Evolutionary conservation across 148 eudicot species (phyloP).

Genomic region (Rhododendron kiyosumense): DNA sequence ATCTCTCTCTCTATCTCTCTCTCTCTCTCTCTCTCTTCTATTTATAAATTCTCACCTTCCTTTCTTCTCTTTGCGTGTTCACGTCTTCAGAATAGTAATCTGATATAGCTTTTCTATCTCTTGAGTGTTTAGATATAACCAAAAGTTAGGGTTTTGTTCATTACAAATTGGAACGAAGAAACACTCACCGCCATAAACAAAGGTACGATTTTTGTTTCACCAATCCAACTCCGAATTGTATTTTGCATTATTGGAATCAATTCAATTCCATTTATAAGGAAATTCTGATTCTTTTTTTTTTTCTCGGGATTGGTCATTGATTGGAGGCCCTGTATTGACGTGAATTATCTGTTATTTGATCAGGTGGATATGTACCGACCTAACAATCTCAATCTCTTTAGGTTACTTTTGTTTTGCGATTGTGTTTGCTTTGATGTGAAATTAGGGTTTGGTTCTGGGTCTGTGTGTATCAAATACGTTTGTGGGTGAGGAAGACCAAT

Average conservation of each 20-base stretch:
- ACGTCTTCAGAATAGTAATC: not conserved
- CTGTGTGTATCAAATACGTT: slow-evolving; percentile 17
- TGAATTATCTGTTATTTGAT: slow-evolving; percentile 13
- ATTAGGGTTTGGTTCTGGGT: slow-evolving; percentile 24
- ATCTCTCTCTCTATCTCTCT: not conserved
- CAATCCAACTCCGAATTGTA: not conserved
- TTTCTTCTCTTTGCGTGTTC: not conserved
- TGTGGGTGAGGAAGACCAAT: slow-evolving; percentile 8
- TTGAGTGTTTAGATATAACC: not conserved
- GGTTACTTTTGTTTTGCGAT: slow-evolving; percentile 17
- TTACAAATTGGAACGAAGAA: not conserved
- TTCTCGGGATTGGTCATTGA: not conserved
- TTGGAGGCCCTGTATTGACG: slow-evolving; percentile 2
- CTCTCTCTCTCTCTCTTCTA: not conserved
- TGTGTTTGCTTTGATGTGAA: slow-evolving; percentile 10
- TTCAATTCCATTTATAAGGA: slow-evolving; percentile 1
- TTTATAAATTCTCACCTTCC: slow-evolving; percentile 11
- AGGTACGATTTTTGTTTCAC: slow-evolving; percentile 23
- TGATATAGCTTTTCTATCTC: not conserved
- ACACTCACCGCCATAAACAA: not conserved
- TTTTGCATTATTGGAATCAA: not conserved
- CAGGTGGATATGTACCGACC: slow-evolving; percentile 21
- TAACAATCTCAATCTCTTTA: slow-evolving; percentile 11
- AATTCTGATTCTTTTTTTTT: slow-evolving; percentile 1
- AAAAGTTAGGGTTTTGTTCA: slow-evolving; percentile 10